A percentile compares a stretch with the other conserved stretches of the same genome.
Evolutionary conservation across 2,329 filamentous ascomycete species (phyloP).

Genomic region (Coleophoma eucalyptorum): DNA sequence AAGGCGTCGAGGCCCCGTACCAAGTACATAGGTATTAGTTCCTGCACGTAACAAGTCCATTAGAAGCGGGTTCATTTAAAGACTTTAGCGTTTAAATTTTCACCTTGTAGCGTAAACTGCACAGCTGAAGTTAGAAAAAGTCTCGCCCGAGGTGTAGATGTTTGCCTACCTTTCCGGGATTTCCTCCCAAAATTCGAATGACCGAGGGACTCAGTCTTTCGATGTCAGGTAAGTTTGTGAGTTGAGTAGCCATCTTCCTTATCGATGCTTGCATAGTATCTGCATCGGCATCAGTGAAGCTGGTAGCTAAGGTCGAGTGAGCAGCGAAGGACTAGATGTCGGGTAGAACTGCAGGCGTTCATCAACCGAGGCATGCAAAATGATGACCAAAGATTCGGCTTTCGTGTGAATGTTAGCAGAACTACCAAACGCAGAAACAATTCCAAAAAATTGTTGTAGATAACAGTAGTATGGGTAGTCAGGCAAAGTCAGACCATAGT

Average conservation of each 20-base stretch:
- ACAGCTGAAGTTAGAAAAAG: background rate
- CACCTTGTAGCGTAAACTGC: conserved; percentile 61
- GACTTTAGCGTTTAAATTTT: background rate
- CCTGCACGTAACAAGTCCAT: conserved; percentile 44
- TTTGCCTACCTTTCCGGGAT: conserved; percentile 75
- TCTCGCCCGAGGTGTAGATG: background rate
- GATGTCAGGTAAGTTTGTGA: conserved; percentile 56
- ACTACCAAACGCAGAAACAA: too few species aligned
- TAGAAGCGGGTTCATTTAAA: too few species aligned
- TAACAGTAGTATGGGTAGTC: too few species aligned
- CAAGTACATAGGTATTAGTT: conserved; percentile 94
- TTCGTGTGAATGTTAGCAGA: too few species aligned
- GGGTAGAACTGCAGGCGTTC: too few species aligned
- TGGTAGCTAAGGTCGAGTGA: too few species aligned
- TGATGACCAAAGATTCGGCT: too few species aligned
- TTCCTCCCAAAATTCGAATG: conserved; percentile 83
- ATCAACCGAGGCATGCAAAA: too few species aligned
- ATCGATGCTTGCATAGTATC: background rate
- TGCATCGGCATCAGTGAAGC: too few species aligned
- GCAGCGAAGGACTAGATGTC: too few species aligned
- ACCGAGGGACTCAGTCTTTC: conserved; percentile 74
- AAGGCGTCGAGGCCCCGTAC: conserved; percentile 67
- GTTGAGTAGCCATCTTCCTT: conserved; percentile 25
- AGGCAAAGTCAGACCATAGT: too few species aligned
- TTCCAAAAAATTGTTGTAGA: too few species aligned